phyloP scores from a whole-genome alignment of 2,329 filamentous ascomycete genomes.

The Cryphonectria naterciae region DNA sequence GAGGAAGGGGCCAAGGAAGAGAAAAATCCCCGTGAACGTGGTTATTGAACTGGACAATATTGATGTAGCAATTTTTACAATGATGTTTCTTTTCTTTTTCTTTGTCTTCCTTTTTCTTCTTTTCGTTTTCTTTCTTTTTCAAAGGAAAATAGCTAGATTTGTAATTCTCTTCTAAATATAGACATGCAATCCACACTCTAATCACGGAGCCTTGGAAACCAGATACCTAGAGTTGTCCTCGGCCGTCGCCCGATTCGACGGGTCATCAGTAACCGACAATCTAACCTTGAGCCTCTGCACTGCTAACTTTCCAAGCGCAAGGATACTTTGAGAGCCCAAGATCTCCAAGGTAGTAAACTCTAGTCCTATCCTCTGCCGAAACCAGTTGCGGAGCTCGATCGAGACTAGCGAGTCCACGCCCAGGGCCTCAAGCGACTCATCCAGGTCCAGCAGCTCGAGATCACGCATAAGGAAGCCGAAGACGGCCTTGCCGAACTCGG shows the following conservation, averaged over 20 bases:
- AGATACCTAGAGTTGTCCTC: conserved; percentile 1
- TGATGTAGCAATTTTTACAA: neutral
- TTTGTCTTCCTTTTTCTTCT: too few relatives aligned
- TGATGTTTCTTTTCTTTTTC: too few relatives aligned
- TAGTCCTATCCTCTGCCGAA: conserved; percentile 14
- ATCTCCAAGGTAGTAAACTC: conserved; percentile 27
- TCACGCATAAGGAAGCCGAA: conserved; percentile 13
- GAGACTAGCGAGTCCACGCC: conserved; percentile 26
- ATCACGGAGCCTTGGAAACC: neutral
- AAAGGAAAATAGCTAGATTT: neutral
- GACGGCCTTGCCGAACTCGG: conserved; percentile 22
- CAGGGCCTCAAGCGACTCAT: conserved; percentile 14
- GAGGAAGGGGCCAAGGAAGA: too few relatives aligned
- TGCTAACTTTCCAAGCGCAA: neutral
- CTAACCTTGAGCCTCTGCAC: neutral
- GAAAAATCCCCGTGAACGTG: too few relatives aligned
- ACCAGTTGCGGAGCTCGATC: conserved; percentile 25
- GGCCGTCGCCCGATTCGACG: neutral
- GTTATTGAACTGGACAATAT: too few relatives aligned
- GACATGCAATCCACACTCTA: neutral
- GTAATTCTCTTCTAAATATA: neutral
- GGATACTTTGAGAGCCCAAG: neutral
- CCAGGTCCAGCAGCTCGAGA: conserved; percentile 15
- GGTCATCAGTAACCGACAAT: neutral
- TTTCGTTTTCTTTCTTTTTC: neutral